Base-by-base conservation (phyloP, 768 basidiomycete genomes). In the Leccinum olivaceopallidum region DNA sequence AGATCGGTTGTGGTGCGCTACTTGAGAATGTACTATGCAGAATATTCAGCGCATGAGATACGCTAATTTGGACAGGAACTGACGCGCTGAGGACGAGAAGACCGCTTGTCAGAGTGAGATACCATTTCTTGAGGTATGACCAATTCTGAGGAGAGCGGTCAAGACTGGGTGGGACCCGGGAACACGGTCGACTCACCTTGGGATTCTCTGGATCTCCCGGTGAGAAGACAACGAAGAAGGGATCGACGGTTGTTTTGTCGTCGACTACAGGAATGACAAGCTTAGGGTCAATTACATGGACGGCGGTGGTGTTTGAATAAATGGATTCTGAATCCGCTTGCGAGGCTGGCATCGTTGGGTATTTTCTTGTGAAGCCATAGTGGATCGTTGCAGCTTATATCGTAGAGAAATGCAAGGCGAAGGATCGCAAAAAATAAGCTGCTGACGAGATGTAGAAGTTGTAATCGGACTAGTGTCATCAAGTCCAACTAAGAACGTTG, bases 21-120 rank as follows among this genome's bases (percentile, higher is more conserved):
- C 85, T 86, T 16, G 87, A 80, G 67, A 86, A 88, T 1, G 86
- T 87, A 22, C 86, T 87, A 61, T 14, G 30, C 56, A 18, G 20
- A 18, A 47, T 47, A 22, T 37, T 55, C 42, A 63, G 54, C 6
- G 9, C 58, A 5, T 34, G 51, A 22, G 24, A 36, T 10, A 18
- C 5, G 18, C 5, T 1, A 34, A 42, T 37, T 16, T 14, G 28
- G 36, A 54, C 32, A 36, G 22, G 53, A n/a, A 53, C 81, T 64
- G 57, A 83, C 85, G 82, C 82, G 67, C 83, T 83, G 56, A 86
- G 71, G 37, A 86, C 81, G 26, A 86, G 75, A 5, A 85, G 26
- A 22, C 83, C 79, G 20, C 75, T 78, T 16, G 78, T 63, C 55
- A 80, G n/a, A 9, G 83, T 83, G 36, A 86, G 67, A 64, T 82